Evolutionary conservation across 768 basidiomycete species (phyloP), one percentile per base, ranked within the genome.

Genomic region (Psilocybe cyanescens): DNA sequence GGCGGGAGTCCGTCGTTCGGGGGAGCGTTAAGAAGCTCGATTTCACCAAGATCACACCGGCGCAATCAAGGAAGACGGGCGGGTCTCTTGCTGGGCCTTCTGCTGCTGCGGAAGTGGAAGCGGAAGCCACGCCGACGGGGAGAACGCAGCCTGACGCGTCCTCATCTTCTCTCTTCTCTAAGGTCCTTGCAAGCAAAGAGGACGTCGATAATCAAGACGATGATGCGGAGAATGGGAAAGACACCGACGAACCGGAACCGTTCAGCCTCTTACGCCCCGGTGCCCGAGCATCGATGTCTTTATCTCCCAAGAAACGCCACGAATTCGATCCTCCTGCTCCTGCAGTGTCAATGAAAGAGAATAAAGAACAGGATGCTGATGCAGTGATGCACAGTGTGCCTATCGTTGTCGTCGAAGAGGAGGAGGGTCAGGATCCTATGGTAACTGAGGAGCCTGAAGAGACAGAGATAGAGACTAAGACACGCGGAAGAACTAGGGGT

Each of bases 221-320:
- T 1, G 28, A 31, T 31, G 60, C 55, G 46, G 55, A 47, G 6
- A 17, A 35, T 1, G 37, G 2, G 5, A 53, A 60, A n/a, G 9
- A n/a, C 24, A 24, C 24, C n/a, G 35, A 48, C 44, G 61, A 60
- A 29, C 50, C 59, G 1, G 63, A 68, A 37, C 66, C 68, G 0
- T 70, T 72, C 57, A 69, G 64, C 37, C 61, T 70, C 9, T 63
- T 72, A 37, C 59, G 67, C 4, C 67, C 69, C 4, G 67, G 58
- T n/a, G 60, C 65, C 3, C 61, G 61, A 6, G 50, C 49, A 33
- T 57, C 62, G 5, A 14, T 44, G n/a, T 44, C 41, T 8, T 35
- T 53, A 31, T 53, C 51, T n/a, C 51, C 51, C 6, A 37, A 16
- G 31, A 35, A 57, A 35, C 28, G 53, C 37, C n/a, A 44, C 41